Percentiles rank a stretch among this genome's conserved stretches.
Conservation (phyloP, 257 asterid genomes). For the Fraxinus excelsior region DNA sequence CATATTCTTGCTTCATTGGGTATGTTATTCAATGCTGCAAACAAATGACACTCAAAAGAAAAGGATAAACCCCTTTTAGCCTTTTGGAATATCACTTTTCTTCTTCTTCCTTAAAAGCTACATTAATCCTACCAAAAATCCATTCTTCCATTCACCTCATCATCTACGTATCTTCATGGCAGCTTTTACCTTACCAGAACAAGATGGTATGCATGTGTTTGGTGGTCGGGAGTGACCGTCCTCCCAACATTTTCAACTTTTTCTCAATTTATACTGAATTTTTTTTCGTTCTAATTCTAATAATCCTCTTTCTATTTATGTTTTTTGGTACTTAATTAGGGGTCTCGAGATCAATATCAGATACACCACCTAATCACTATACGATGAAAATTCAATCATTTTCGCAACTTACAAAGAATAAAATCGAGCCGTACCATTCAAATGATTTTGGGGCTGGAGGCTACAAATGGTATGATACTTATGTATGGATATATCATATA, state of each 20-base stretch:
- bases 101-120: not conserved
- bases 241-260: too few relatives aligned
- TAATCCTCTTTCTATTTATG: not conserved
- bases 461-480: conserved; percentile 55
- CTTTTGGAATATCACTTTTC: not conserved
- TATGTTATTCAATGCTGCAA: not conserved
- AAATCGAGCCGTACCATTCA: conserved; percentile 46
- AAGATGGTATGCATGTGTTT: conserved; percentile 5
- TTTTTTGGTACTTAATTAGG: conserved; percentile 19
- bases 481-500: too few relatives aligned
- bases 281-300: not conserved
- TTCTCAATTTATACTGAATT: not conserved
- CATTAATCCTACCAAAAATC: not conserved
- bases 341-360: conserved; percentile 33
- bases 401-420: conserved; percentile 48
- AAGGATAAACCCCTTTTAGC: not conserved
- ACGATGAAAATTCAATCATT: conserved; percentile 41
- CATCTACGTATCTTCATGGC: conserved; percentile 12
- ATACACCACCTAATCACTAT: conserved; percentile 56
- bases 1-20: not conserved
- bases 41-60: not conserved
- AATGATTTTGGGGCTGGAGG: conserved; percentile 68
- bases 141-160: not conserved
- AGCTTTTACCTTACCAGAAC: not conserved
- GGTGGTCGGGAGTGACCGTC: too few relatives aligned